Evolutionary conservation across 2,329 filamentous ascomycete genomes (phyloP), one percentile per base, ranked within the genome.

Genomic region (Pseudocercospora pini-densiflorae): DNA sequence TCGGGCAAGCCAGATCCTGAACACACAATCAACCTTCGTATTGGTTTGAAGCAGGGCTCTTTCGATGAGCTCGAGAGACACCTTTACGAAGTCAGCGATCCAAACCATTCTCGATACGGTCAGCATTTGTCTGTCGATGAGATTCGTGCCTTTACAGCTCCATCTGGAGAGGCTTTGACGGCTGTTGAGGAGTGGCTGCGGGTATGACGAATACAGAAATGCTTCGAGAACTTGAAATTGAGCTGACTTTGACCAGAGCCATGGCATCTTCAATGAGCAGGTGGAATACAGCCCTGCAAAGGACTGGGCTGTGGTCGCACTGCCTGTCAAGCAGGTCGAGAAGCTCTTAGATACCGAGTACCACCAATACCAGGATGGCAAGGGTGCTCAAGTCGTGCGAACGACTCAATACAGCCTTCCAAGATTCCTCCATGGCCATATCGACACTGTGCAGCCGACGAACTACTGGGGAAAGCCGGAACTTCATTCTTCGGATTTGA

Each of bases 401-500:
- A 84, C 85, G 5, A 77, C 86, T 14, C 79, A 83, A 58, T 92
- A 91, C 77, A 90, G 87, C 0, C 82, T 92, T 1, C 90, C 89
- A 0, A 80, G 81, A 58, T 77, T 82, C 0, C 77, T 91, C 6
- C 81, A 83, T 61, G 73, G 80, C 40, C 81, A 88, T 71, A 82
- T 92, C 64, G 85, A 87, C 70, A 82, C 84, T 19, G 84, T 88
- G 23, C 85, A 88, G 73, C 86, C 87, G 2, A 88, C 86, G 0
- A 88, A 83, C 59, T 70, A 71, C 45, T 71, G 70, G 24, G 64
- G 68, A 36, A 68, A 70, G n/a, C 67, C 65, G 10, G 62, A 64
- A 40, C 57, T 64, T 24, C 61, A 63, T 21, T 55, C 57, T 14
- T 53, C 33, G 24, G 57, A 53, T 27, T 33, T 68, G 49, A 63